Percentiles rank a stretch among this genome's conserved stretches.
Conservation (phyloP, 192 early-diverging fungal genomes). For the Obelidium mucronatum region DNA sequence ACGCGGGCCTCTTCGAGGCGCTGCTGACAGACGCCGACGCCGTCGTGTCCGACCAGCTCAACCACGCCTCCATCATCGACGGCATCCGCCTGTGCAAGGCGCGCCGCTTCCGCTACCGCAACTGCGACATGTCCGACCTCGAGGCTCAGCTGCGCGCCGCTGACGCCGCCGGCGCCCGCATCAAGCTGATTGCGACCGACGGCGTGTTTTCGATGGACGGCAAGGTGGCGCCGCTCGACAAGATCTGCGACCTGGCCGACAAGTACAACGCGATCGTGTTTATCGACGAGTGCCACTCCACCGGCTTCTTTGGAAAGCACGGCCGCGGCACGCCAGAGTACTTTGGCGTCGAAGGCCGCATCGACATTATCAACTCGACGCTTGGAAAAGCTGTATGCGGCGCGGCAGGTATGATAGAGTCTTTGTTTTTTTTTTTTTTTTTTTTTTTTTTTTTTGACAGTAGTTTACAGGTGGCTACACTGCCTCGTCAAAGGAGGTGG, state of each 20-base stretch:
- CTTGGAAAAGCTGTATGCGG: constrained; percentile 66
- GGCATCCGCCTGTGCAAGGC: constrained; percentile 32
- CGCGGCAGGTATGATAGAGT: constrained; percentile 51
- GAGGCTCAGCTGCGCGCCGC: constrained; percentile 59
- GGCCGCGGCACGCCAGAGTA: constrained; percentile 32
- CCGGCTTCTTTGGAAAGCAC: constrained; percentile 30
- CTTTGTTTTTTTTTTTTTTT: background rate
- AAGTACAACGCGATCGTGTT: constrained; percentile 93
- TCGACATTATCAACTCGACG: constrained; percentile 67
- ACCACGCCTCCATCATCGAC: constrained; percentile 55
- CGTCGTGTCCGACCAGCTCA: constrained; percentile 62
- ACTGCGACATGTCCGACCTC: constrained; percentile 72
- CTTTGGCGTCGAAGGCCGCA: constrained; percentile 45
- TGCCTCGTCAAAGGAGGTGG: constrained; percentile 40
- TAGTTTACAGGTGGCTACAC: constrained; percentile 44
- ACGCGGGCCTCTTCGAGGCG: constrained; percentile 73
- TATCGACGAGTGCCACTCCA: constrained; percentile 63
- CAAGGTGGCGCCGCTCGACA: constrained; percentile 80
- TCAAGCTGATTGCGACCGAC: constrained; percentile 90
- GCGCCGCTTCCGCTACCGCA: constrained; percentile 19
- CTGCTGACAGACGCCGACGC: constrained; percentile 65
- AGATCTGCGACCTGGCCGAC: constrained; percentile 82
- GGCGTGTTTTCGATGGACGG: constrained; percentile 92
- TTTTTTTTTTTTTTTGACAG: too few species aligned
- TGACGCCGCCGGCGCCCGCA: constrained; percentile 73